Evolutionary conservation across 768 basidiomycete genomes (phyloP), one percentile per base, ranked within the genome.

Genomic region (Dacryopinax primogenitus): DNA sequence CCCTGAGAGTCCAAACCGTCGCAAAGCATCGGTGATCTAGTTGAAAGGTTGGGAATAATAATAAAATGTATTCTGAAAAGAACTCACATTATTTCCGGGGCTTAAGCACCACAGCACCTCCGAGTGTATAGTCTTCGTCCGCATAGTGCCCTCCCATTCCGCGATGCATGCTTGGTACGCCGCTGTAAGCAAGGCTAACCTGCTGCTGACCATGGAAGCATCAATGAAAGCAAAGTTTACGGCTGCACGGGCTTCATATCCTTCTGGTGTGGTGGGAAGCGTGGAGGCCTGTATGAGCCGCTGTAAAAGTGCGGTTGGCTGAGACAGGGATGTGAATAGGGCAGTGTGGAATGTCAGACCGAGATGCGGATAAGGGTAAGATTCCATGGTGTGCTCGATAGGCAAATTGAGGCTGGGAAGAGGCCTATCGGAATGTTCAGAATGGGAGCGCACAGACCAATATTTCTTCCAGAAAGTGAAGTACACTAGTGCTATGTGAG

Each of bases 211-310:
- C 71, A 92, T 81, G 35, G 78, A 79, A 23, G 90, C 91, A 73
- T 97, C 88, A 71, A 98, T 78, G 74, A 97, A 97, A 0, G 89
- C 88, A 76, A 90, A 96, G 70, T 93, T 90, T 69, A 96, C 82
- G n/a, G 82, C 82, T 32, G 83, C 83, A 63, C 90, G 82, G 70
- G 90, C 87, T 15, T 69, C 70, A 30, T 89, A 83, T 21, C 91
- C 90, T 6, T 80, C 79, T 15, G 70, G 69, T 0, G 73, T 74
- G 0, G 86, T 88, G 18, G 78, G 73, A 44, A 83, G 75, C 11
- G 79, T 81, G 1, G 90, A 81, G 0, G 92, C 92, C 4, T 77
- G 76, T 62, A 94, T 79, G 61, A 98, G 85, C 1, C 88, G 81
- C 41, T 77, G 74, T 28, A 86, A 79, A 26, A 96, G 76, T 0